Evolutionary conservation across 2,329 filamentous ascomycete species (phyloP).

Genomic region (Mycocentrospora acerina): DNA sequence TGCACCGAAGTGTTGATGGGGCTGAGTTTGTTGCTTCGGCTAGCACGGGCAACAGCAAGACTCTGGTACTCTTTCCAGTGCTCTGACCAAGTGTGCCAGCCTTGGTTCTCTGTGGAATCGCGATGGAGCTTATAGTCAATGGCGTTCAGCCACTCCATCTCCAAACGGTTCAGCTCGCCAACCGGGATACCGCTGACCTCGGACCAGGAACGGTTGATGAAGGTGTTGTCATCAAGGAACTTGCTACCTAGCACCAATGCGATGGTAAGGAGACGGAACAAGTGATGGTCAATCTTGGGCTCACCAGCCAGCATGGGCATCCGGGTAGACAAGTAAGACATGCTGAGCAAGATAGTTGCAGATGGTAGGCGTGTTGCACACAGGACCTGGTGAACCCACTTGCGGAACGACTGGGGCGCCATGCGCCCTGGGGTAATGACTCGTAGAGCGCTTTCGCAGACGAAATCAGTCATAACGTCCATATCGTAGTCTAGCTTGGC

Average conservation of each 20-base stretch:
- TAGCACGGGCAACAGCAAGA: conserved; percentile 47
- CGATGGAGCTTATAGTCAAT: conserved; percentile 86
- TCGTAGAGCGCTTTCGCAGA: conserved; percentile 81
- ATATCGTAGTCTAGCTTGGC: conserved; percentile 96
- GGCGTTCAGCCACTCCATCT: conserved; percentile 82
- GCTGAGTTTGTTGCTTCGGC: conserved; percentile 51
- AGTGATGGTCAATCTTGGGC: conserved; percentile 62
- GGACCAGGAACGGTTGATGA: conserved; percentile 95
- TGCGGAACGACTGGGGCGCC: conserved; percentile 75
- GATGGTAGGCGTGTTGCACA: conserved; percentile 87
- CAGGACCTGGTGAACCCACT: conserved; percentile 88
- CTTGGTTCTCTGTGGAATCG: conserved; percentile 75
- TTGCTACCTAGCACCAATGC: conserved; percentile 87
- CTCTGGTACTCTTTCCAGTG: conserved; percentile 67
- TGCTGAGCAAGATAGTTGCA: conserved; percentile 84
- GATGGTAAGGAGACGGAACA: conserved; percentile 86
- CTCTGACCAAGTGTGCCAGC: conserved; percentile 64
- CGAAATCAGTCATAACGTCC: conserved; percentile 93
- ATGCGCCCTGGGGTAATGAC: conserved; percentile 64
- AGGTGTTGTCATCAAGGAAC: conserved; percentile 95
- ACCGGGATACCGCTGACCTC: conserved; percentile 91
- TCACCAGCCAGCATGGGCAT: conserved; percentile 69
- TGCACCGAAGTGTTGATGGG: conserved; percentile 67
- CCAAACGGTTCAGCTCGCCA: conserved; percentile 78
- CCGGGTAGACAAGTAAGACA: conserved; percentile 84